Evolutionary conservation across 2,329 filamentous ascomycete species (phyloP), one percentile per base, ranked within the genome.

Genomic region (Penicillium digitatum): DNA sequence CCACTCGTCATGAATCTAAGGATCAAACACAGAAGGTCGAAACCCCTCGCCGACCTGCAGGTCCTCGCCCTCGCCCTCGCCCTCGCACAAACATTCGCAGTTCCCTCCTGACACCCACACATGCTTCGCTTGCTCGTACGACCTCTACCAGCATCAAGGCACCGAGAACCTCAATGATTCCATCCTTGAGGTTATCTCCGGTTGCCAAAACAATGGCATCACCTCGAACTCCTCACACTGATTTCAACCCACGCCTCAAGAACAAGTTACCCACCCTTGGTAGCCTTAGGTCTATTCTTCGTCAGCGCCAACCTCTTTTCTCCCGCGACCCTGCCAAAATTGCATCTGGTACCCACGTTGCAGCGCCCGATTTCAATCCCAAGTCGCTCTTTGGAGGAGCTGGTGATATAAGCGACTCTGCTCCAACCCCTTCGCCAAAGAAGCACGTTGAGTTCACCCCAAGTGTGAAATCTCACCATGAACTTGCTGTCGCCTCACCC

Each of bases 381-480:
- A 78, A 84, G 31, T 84, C 83, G 63, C 75, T 79, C 22, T 69
- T 85, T 31, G 56, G 48, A 20, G 67, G 64, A 38, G 60, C 72
- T 12, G 66, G 64, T 20, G 63, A 66, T 26, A 48, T 55, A 11
- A 63, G 66, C 18, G 69, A 69, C 20, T 56, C 64, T 5, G 65
- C 79, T 18, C 85, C 84, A 5, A 90, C 87, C 1, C 88, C 87
- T 8, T 85, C 86, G 31, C 81, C 85, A 24, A 88, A 85, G 71
- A 95, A 95, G 76, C 87, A 83, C 53, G 89, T 95, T 34, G 86
- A 88, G 48, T 96, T 95, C 66, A 90, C 88, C 0, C 87, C 86
- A 0, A 85, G 84, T 57, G 86, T 86, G 34, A 82, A 89, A 59
- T 70, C 72, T 49, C 69, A 67, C 29, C 66, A 74, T 52, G 69